Evolutionary conservation across 345 rosid genomes (phyloP).

Genomic region (Gossypium stocksii): DNA sequence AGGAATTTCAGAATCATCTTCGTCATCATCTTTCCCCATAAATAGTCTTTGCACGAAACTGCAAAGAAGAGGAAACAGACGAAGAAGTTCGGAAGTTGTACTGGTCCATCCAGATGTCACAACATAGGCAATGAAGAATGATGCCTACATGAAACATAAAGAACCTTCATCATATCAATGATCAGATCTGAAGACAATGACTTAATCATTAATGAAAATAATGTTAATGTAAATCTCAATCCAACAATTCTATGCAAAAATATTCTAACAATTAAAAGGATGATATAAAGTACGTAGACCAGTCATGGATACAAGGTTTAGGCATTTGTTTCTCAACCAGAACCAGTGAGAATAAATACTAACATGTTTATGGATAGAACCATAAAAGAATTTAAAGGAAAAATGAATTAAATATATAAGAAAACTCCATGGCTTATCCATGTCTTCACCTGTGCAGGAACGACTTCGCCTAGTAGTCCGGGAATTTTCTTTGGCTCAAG

Average conservation of each 20-base stretch:
- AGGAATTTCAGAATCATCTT: slow-evolving; percentile 57
- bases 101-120: slow-evolving; percentile 95
- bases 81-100: slow-evolving; percentile 71
- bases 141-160: slow-evolving; percentile 50
- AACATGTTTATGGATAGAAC: not conserved
- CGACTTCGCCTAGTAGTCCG: slow-evolving; percentile 63
- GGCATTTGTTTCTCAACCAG: not conserved
- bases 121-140: slow-evolving; percentile 86
- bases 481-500: slow-evolving; percentile 82
- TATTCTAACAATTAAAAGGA: too few relatives aligned
- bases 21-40: slow-evolving; percentile 28
- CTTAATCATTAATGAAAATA: not conserved
- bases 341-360: not conserved
- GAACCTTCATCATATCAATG: slow-evolving; percentile 10
- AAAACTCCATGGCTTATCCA: not conserved
- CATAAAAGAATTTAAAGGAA: not conserved
- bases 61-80: slow-evolving; percentile 54
- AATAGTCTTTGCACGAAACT: slow-evolving; percentile 36
- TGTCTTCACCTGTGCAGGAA: slow-evolving; percentile 74
- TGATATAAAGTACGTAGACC: too few relatives aligned
- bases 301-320: not conserved
- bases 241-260: not conserved
- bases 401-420: not conserved
- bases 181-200: not conserved
- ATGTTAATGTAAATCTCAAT: not conserved